Conservation (phyloP, 768 basidiomycete species). For the Phanerochaete sordida region DNA sequence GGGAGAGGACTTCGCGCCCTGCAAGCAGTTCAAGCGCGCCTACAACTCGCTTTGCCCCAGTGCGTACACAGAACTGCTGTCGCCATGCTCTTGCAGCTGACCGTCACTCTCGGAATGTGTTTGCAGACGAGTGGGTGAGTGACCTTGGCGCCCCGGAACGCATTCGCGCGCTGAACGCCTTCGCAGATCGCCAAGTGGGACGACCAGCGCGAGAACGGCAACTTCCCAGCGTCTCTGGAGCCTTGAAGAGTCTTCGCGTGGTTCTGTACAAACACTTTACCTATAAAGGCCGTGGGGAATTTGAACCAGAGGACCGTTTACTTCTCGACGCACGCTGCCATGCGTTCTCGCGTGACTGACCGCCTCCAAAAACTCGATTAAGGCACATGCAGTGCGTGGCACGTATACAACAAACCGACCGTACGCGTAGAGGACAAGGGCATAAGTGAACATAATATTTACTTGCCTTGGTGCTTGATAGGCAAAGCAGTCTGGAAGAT, state of each 20-base stretch:
- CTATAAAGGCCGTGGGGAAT: no score
- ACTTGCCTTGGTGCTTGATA: slow-evolving; percentile 7
- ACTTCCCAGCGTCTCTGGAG: slow-evolving; percentile 90
- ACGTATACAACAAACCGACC: no score
- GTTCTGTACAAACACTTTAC: no score
- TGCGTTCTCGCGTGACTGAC: no score
- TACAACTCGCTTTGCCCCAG: slow-evolving; percentile 98
- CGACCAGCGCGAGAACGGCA: slow-evolving; percentile 90
- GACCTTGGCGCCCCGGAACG: neutral
- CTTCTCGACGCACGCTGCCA: no score
- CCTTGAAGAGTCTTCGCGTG: slow-evolving; percentile 36
- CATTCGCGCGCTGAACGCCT: slow-evolving; percentile 4
- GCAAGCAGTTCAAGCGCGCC: slow-evolving; percentile 96
- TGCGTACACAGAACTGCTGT: slow-evolving; percentile 43
- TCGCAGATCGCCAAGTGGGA: slow-evolving; percentile 83
- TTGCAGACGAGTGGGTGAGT: slow-evolving; percentile 85
- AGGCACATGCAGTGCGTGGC: no score
- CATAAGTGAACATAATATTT: neutral
- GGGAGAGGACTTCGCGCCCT: slow-evolving; percentile 97
- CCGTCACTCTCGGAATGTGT: neutral
- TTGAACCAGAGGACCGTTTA: no score
- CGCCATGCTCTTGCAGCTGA: neutral
- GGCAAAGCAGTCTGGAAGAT: neutral
- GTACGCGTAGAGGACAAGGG: no score
- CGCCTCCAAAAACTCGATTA: no score